phyloP scores from a whole-genome alignment of 768 basidiomycete genomes.

The Podaxis carcinomalis region DNA sequence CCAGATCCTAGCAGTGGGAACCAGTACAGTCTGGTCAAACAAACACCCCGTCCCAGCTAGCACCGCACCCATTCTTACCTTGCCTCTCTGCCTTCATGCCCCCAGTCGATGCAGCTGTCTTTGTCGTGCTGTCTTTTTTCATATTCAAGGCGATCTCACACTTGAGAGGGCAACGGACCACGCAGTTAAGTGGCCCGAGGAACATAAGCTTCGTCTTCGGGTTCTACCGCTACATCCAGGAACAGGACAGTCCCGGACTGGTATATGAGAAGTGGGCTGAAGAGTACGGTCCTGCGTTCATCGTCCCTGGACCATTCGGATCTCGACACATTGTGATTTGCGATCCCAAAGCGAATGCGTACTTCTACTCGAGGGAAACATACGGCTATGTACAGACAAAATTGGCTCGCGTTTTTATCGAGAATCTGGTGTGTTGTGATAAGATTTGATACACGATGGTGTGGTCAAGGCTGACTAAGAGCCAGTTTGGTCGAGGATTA shows the following conservation, averaged over 20 bases:
- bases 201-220: slow-evolving; percentile 41
- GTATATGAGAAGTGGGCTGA: slow-evolving; percentile 44
- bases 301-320: slow-evolving; percentile 34
- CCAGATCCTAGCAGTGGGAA: not conserved
- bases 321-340: slow-evolving; percentile 30
- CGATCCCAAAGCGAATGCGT: slow-evolving; percentile 48
- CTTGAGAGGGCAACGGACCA: slow-evolving; percentile 16
- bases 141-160: not conserved
- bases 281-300: slow-evolving; percentile 43
- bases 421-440: slow-evolving; percentile 29
- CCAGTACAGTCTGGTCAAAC: not conserved
- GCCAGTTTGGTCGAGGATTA: slow-evolving; percentile 36
- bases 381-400: slow-evolving; percentile 40
- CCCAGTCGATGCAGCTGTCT: not conserved
- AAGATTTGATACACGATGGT: not conserved
- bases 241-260: slow-evolving; percentile 23
- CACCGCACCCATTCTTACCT: not conserved
- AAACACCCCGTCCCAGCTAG: not conserved
- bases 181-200: slow-evolving; percentile 38
- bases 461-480: not conserved
- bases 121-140: not conserved
- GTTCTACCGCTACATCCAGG: slow-evolving; percentile 22
- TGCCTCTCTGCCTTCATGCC: not conserved
- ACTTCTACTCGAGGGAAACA: slow-evolving; percentile 48
- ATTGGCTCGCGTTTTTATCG: slow-evolving; percentile 29